Evolutionary conservation across 2,329 filamentous ascomycete species (phyloP), one percentile per base, ranked within the genome.

Genomic region (Nannizziopsis arthrosporioides): DNA sequence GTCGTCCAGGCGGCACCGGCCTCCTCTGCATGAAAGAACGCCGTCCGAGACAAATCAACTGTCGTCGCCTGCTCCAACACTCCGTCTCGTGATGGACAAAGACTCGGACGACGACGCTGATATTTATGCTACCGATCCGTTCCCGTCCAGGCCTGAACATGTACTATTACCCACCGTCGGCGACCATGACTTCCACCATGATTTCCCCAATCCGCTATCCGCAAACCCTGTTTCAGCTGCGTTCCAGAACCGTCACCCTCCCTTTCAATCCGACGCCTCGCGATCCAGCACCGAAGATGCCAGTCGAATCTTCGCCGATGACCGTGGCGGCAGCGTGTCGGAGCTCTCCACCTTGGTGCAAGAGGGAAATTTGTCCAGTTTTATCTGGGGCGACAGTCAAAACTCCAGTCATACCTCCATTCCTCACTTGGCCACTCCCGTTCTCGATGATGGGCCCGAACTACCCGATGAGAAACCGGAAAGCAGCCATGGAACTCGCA

Each of bases 61-160:
- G 47, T 27, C 7, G 22, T 63, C 65, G 7, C 61, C 60, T 4
- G 52, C 61, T n/a, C 55, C 61, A n/a, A 65, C 65, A 9, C 53
- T 66, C 36, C 67, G 68, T 35, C 54, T 66, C 43, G 57, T 64
- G 22, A 61, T 58, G 50, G 61, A 66, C 19, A 55, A 62, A 50
- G 40, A 50, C 19, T 41, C 42, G 2, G 47, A 49, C 9, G 63
- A 66, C 45, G 63, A 65, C 42, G 56, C 55, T 40, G 59, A 67
- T 53, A 57, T 70, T 44, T 70, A 69, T 55, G 60, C 63, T 9
- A 55, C 63, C 34, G 68, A 63, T 12, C 69, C 69, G 12, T 72
- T 68, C 54, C 69, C 69, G n/a, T 71, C 69, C 10, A 72, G 70
- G 49, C 66, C 68, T 12, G 66, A 68, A 43, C 69, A 72, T 53